Evolutionary conservation across 2,329 filamentous ascomycete genomes (phyloP).

Genomic region (Stylonectria norvegica): DNA sequence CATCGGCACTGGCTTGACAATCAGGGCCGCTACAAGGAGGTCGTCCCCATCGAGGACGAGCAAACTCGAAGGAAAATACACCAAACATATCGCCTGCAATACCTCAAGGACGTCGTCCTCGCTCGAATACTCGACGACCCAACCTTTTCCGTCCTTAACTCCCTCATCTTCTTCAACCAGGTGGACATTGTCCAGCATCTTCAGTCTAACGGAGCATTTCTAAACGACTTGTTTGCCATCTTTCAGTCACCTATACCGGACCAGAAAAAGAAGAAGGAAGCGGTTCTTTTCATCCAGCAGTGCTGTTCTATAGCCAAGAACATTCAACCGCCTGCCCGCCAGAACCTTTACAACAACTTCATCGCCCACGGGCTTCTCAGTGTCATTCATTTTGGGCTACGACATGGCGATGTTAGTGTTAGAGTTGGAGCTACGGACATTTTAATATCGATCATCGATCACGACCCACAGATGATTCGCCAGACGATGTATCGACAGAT

Average conservation of each 20-base stretch:
- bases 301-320: slow-evolving; percentile 94
- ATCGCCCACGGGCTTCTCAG: slow-evolving; percentile 80
- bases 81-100: slow-evolving; percentile 91
- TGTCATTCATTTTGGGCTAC: slow-evolving; percentile 88
- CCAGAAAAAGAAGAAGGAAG: slow-evolving; percentile 79
- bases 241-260: slow-evolving; percentile 66
- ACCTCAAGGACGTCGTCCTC: slow-evolving; percentile 96
- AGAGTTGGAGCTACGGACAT: slow-evolving; percentile 93
- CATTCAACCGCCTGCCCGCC: slow-evolving; percentile 76
- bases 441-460: slow-evolving; percentile 88
- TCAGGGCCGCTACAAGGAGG: slow-evolving; percentile 89
- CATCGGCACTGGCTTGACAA: slow-evolving; percentile 90
- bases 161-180: slow-evolving; percentile 97
- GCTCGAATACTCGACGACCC: slow-evolving; percentile 95
- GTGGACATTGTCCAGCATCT: slow-evolving; percentile 95
- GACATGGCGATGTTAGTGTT: slow-evolving; percentile 78
- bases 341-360: slow-evolving; percentile 85
- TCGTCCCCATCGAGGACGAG: slow-evolving; percentile 84
- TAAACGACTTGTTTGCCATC: slow-evolving; percentile 83
- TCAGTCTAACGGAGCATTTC: slow-evolving; percentile 73
- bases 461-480: slow-evolving; percentile 91
- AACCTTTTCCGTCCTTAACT: slow-evolving; percentile 96
- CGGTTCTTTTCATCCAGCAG: slow-evolving; percentile 93
- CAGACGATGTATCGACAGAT: slow-evolving; percentile 90
- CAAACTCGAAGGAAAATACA: slow-evolving; percentile 86